Base-by-base conservation (phyloP, 257 asterid genomes). In the Thymus quinquecostatus region DNA sequence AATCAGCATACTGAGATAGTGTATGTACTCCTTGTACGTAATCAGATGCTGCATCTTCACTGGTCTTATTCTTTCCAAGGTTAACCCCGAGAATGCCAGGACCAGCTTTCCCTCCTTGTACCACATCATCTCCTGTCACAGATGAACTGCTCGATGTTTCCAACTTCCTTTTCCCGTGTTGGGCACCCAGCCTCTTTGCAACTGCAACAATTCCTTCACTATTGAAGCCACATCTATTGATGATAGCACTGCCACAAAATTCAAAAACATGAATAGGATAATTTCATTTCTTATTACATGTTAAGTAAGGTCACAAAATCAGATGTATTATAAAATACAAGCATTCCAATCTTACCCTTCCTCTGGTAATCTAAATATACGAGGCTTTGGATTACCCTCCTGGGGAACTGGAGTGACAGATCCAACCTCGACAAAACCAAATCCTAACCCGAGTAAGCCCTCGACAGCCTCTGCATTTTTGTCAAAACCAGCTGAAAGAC, bases 21-120 rank as follows among this genome's bases (percentile, higher is more conserved):
- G 99, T 92, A 77, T 95, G 99, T 71, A 95, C 99, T 72, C 99
- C 99, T 92, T 95, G 99, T 14, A 95, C 99, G 66, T 95, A 95
- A 86, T 95, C 99, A 4, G 94, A 88, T 10, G 93, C 88, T 66
- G 99, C 97, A 82, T 95, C 98, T 85, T 95, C 99, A 81, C 96
- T 92, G 14, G 85, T 84, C 85, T 95, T 95, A 80, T 95, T 95
- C 83, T 95, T 95, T 73, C 99, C 99, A 60, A 95, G 93, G 75
- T 95, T 95, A 60, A 95, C 99, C 51, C 99, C 99, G 1, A 95
- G 92, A 83, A 95, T 95, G 50, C 99, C 99, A 10, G 98, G 98
- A 63, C 98, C 98, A 43, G 98, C 97, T 83, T 92, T 95, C 68
- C 99, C 99, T 72, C 98, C 98, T 61, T 86, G 96, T 40, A 85